Base-by-base conservation (phyloP, 1,284 basidiomycete species). In the Phellopilus nigrolimitatus region DNA sequence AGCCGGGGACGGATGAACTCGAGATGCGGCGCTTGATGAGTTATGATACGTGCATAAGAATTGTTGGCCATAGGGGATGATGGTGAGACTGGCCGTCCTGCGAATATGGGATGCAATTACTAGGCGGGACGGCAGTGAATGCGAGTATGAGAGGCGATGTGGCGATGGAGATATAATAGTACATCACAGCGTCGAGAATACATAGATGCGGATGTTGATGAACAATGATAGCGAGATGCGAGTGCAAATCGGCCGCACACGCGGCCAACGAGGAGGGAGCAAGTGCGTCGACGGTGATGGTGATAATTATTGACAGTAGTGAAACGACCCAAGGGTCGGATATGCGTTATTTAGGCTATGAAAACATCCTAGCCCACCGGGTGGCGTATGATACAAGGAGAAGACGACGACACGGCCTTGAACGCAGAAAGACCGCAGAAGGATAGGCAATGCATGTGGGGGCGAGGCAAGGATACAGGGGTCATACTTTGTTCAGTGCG, bases 181-280 rank as follows among this genome's bases (percentile, higher is more conserved):
- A 49, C 48, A 42, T 41, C 48, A 49, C n/a, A 42, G 22, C 27
- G 38, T 49, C 39, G 40, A 34, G 19, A 22, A 49, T 49, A 49
- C 48, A 49, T 17, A 46, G 6, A 37, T 28, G 38, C 13, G 5
- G 42, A 31, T 44, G 27, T 17, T 37, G 22, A 17, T 38, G n/a
- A 2, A 25, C 21, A 24, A 30, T 34, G 38, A 27, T 3, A 21
- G 40, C 25, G n/a, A 40, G 21, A 30, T 21, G 47, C 28, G 37
- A 30, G 27, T 9, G 39, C 24, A 12, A 28, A 39, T 31, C 31
- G 41, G 41, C 49, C 40, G 45, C 27, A 38, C 49, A 42, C 39
- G 50, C 50, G 50, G 27, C 24, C 33, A 4, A 40, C 19, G 44
- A 17, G 37, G 45, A 48, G 38, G 34, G 27, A 21, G 25, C 38